Evolutionary conservation across 176 grass and related monocot genomes (phyloP).

Genomic region (Olyra latifolia): DNA sequence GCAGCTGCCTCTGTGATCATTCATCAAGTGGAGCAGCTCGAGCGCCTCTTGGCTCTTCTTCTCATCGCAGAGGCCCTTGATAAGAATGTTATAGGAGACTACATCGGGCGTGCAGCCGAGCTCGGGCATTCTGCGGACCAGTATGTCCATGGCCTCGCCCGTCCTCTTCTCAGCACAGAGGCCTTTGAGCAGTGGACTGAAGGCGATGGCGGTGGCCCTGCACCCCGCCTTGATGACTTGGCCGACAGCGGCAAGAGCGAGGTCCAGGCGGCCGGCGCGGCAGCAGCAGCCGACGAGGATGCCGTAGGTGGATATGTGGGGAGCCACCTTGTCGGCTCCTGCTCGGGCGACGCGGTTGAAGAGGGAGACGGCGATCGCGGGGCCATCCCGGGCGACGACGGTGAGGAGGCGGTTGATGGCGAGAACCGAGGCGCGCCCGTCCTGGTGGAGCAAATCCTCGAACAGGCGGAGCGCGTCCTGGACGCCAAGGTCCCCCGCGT

Average conservation of each 20-base stretch:
- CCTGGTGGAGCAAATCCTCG: neutral
- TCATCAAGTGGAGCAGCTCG: conserved; percentile 20
- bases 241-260: neutral
- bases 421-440: neutral
- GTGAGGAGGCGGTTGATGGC: neutral
- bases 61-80: conserved; percentile 34
- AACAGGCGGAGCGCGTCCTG: conserved; percentile 4
- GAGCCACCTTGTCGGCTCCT: neutral
- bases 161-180: conserved; percentile 31
- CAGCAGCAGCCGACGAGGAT: neutral
- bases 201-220: neutral
- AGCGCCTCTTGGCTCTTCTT: neutral
- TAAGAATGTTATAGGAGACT: neutral
- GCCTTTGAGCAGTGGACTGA: neutral
- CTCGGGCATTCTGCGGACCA: conserved; percentile 30
- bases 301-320: accelerated
- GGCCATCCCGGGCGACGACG: neutral
- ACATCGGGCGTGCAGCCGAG: conserved; percentile 4
- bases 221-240: neutral
- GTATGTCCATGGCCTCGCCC: neutral
- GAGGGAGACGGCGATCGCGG: neutral
- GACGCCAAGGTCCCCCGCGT: too few relatives aligned
- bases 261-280: neutral
- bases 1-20: neutral
- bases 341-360: neutral